Evolutionary conservation across 2,329 filamentous ascomycete genomes (phyloP), one percentile per base, ranked within the genome.

Genomic region (Torrubiellomyces zombiae): DNA sequence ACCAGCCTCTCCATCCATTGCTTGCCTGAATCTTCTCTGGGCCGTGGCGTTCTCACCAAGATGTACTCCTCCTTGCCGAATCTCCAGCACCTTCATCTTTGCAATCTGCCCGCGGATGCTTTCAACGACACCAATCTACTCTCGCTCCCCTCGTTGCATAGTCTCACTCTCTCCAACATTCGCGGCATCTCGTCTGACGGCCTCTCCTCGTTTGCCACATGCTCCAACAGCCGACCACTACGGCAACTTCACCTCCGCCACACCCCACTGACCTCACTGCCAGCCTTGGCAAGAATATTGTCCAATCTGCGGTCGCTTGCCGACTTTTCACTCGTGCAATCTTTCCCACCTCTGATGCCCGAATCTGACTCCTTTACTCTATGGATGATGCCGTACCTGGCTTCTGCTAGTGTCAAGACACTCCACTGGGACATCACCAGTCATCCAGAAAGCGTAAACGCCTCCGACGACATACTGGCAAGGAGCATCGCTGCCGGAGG

Each of bases 341-440:
- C 55, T 3, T 51, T 52, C 16, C 51, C 65, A 2, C 70, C 69
- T 0, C 42, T 55, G n/a, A 60, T 74, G 37, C 56, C 68, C 0
- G 49, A 56, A 9, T 60, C 61, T 26, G 61, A 63, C 31, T 56
- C 60, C 16, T 62, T 63, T 27, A 35, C 42, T 5, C 60, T 75
- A 28, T 70, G 64, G 53, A 60, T 75, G 33, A 72, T 71, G 47
- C 71, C 70, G 0, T 75, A 74, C 36, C 54, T 75, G 7, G 67
- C 67, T 0, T 73, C 65, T 0, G 28, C 39, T 1, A 64, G 58
- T 7, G 43, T 76, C 5, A 47, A 48, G 14, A 57, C 50, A 25
- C 51, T 76, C 4, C 70, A 75, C 45, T 76, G 71, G 71, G 70
- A 75, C 37, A 62, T 80, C 14, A 63, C 67, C 15, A 52, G 59